Evolutionary conservation across 2,329 filamentous ascomycete species (phyloP).

Genomic region (Lasiodiplodia gonubiensis): DNA sequence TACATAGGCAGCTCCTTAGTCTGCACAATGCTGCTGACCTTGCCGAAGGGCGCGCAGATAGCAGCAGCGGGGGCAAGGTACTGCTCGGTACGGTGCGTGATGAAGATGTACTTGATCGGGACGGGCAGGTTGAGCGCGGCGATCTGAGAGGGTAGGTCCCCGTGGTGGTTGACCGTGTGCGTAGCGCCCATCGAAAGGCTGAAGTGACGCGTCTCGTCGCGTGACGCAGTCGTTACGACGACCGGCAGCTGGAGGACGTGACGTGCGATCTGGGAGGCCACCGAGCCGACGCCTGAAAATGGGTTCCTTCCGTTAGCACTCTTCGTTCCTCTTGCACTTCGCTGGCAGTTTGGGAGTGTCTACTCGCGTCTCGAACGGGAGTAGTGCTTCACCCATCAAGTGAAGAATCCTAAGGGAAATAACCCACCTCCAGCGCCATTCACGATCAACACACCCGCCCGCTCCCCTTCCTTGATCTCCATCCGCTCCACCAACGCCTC

Average conservation of each 20-base stretch:
- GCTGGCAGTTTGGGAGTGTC: background rate
- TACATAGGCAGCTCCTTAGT: conserved; percentile 51
- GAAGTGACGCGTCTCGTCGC: conserved; percentile 49
- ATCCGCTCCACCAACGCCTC: conserved; percentile 52
- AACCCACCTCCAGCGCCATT: conserved; percentile 51
- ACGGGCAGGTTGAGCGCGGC: conserved; percentile 43
- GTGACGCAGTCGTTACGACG: conserved; percentile 52
- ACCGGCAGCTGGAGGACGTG: conserved; percentile 47
- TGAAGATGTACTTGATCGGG: conserved; percentile 52
- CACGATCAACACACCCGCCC: conserved; percentile 48
- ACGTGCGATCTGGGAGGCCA: conserved; percentile 54
- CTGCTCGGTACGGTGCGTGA: conserved; percentile 50
- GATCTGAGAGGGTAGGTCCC: conserved; percentile 49
- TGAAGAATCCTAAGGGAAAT: background rate
- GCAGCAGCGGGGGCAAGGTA: conserved; percentile 48
- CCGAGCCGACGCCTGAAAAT: conserved; percentile 45
- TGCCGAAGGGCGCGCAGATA: conserved; percentile 52
- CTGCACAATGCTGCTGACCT: conserved; percentile 55
- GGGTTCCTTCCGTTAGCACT: background rate
- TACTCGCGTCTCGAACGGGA: background rate
- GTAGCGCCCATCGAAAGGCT: conserved; percentile 51
- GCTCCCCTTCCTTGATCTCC: conserved; percentile 46
- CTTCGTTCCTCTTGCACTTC: background rate
- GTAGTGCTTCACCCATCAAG: background rate
- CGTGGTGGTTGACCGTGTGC: conserved; percentile 52